Evolutionary conservation across 1,284 basidiomycete species (phyloP).

Genomic region (Pholiota adiposa): DNA sequence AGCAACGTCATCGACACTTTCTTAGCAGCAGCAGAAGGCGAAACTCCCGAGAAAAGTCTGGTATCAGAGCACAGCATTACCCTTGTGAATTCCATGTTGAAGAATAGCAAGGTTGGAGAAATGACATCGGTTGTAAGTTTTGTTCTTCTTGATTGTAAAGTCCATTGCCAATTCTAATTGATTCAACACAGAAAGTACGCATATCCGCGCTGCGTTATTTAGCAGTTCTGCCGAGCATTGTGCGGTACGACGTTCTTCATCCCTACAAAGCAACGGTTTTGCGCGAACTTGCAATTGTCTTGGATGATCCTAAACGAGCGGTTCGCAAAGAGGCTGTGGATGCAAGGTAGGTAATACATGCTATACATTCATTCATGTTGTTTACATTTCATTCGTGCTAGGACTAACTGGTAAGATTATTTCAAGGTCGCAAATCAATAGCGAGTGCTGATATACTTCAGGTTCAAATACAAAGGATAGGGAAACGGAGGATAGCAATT

Average conservation of each 20-base stretch:
- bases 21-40: slow-evolving; percentile 69
- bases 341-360: slow-evolving; percentile 52
- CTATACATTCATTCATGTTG: neutral
- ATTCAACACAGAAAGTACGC: slow-evolving; percentile 69
- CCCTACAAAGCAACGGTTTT: slow-evolving; percentile 76
- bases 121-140: slow-evolving; percentile 57
- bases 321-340: slow-evolving; percentile 90
- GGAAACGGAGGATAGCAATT: slow-evolving; percentile 17
- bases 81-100: slow-evolving; percentile 75
- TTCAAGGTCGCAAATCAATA: slow-evolving; percentile 5
- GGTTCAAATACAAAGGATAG: slow-evolving; percentile 65
- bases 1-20: slow-evolving; percentile 84
- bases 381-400: slow-evolving; percentile 24
- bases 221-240: slow-evolving; percentile 68
- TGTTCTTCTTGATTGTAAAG: neutral
- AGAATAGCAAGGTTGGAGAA: slow-evolving; percentile 52
- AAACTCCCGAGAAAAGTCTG: slow-evolving; percentile 49
- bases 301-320: slow-evolving; percentile 85
- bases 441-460: slow-evolving; percentile 29
- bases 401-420: slow-evolving; percentile 53
- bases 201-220: slow-evolving; percentile 79
- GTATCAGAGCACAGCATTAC: slow-evolving; percentile 73
- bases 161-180: neutral
- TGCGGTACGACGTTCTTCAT: slow-evolving; percentile 82
- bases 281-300: slow-evolving; percentile 68